phyloP scores from a whole-genome alignment of 2,329 filamentous ascomycete genomes.

The Phialemoniopsis sp. region DNA sequence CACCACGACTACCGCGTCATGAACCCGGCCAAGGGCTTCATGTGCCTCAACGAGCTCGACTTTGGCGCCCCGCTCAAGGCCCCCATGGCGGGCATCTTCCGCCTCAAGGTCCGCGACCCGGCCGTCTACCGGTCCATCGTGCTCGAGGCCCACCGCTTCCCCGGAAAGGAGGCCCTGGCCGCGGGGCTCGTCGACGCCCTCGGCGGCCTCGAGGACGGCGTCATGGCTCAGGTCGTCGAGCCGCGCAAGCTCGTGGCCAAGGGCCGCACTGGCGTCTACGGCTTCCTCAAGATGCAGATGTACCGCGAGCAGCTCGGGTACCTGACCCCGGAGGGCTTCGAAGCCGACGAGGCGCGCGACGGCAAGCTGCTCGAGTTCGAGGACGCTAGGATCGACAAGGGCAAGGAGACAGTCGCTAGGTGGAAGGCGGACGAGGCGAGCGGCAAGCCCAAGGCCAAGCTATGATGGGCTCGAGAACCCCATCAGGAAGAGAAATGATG shows the following conservation, averaged over 20 bases:
- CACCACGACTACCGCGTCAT: slow-evolving; percentile 81
- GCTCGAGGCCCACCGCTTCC: slow-evolving; percentile 69
- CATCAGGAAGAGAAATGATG: slow-evolving; percentile 11
- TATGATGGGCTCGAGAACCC: no score
- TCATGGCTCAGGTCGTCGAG: slow-evolving; percentile 54
- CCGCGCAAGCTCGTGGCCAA: slow-evolving; percentile 58
- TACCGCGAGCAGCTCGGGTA: slow-evolving; percentile 61
- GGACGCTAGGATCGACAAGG: slow-evolving; percentile 35
- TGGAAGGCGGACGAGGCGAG: slow-evolving; percentile 25
- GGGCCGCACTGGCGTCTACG: slow-evolving; percentile 63
- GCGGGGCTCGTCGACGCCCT: slow-evolving; percentile 65
- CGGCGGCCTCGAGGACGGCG: slow-evolving; percentile 52
- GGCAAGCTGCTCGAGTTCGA: slow-evolving; percentile 32
- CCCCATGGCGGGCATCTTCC: slow-evolving; percentile 71
- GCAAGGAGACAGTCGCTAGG: slow-evolving; percentile 5
- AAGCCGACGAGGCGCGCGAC: slow-evolving; percentile 44
- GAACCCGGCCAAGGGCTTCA: slow-evolving; percentile 64
- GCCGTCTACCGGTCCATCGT: slow-evolving; percentile 60
- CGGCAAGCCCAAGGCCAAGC: slow-evolving; percentile 40
- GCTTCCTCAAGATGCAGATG: slow-evolving; percentile 71
- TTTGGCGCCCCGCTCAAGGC: slow-evolving; percentile 73
- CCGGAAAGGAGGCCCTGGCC: slow-evolving; percentile 57
- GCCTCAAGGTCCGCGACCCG: slow-evolving; percentile 47
- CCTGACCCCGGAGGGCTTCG: slow-evolving; percentile 48
- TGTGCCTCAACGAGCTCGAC: slow-evolving; percentile 79